Evolutionary conservation across 1,284 basidiomycete genomes (phyloP), one percentile per base, ranked within the genome.

Genomic region (Wolfiporia cocos): DNA sequence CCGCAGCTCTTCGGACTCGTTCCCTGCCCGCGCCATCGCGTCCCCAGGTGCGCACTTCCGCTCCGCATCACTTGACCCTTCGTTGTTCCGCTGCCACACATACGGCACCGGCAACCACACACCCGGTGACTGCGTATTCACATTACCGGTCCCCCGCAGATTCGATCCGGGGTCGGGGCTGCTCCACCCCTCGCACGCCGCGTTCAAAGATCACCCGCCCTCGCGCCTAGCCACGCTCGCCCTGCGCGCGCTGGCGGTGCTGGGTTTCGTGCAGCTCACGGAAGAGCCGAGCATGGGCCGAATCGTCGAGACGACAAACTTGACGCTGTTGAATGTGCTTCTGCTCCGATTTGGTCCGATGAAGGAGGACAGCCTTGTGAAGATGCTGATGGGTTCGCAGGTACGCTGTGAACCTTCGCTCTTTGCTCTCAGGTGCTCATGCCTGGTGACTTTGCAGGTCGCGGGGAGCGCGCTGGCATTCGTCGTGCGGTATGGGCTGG

Each of bases 1-100:
- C 96, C 96, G 3, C 96, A 99, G 61, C 68, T 99, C 2, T 98
- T 98, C 57, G 89, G 90, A 1, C 63, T 99, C 7, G 89, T 99
- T 5, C 86, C 88, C 0, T 97, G 93, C 57, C 96, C 96, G 2
- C 71, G 96, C 33, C 96, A 99, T 66, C 78, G 96, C 22, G 74
- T 99, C 12, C 96, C 96, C 40, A 76, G 79, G 89, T 34, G 26
- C 14, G 26, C 26, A 28, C 26, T 28, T 29, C 5, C 12, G 39
- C 39, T 21, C 39, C 7, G 17, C 22, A 2, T 21, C 18, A 18
- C 63, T 20, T 19, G 17, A 11, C 34, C n/a, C 18, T 37, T 41
- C 31, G 30, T 14, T 30, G 6, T 18, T 41, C 15, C 38, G 35
- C 50, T 32, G 18, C n/a, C n/a, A n/a, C n/a, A n/a, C n/a, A n/a